These are phyloP conservation scores for Blastomyces percursus DNA, from an alignment of 2,329 filamentous ascomycete genomes.

Conservation along the genomic window DNA sequence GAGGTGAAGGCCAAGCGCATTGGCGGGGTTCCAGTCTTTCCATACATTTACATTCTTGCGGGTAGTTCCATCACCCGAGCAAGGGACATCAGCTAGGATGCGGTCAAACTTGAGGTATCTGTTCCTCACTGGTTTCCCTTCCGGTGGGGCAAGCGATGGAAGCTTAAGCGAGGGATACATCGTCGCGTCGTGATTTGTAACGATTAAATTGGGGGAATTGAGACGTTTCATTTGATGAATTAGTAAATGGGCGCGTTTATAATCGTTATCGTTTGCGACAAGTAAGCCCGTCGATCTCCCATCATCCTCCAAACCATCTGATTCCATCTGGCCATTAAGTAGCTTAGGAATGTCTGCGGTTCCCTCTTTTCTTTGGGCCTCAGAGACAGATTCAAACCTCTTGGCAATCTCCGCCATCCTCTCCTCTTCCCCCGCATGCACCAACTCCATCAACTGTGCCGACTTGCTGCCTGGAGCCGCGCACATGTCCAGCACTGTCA, in stretches of 20 bases:
- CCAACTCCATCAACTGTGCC: slow-evolving; percentile 85
- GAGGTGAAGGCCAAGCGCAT: slow-evolving; percentile 72
- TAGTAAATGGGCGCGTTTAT: slow-evolving; percentile 93
- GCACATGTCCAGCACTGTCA: slow-evolving; percentile 91
- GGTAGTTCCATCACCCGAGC: slow-evolving; percentile 86
- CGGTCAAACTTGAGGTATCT: slow-evolving; percentile 93
- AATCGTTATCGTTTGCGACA: slow-evolving; percentile 92
- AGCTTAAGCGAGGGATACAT: slow-evolving; percentile 88
- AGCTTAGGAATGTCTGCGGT: slow-evolving; percentile 16
- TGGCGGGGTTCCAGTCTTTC: slow-evolving; percentile 87
- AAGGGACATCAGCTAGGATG: slow-evolving; percentile 91
- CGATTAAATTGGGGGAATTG: slow-evolving; percentile 90
- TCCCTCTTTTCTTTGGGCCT: slow-evolving; percentile 15
- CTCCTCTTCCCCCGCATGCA: slow-evolving; percentile 85
- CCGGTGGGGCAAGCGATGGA: slow-evolving; percentile 45
- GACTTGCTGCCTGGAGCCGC: slow-evolving; percentile 96
- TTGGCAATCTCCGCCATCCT: slow-evolving; percentile 62
- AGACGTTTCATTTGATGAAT: slow-evolving; percentile 96
- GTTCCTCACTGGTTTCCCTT: slow-evolving; percentile 44
- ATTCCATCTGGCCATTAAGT: slow-evolving; percentile 35
- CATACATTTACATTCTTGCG: slow-evolving; percentile 91
- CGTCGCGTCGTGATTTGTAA: slow-evolving; percentile 96
- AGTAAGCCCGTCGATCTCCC: slow-evolving; percentile 84
- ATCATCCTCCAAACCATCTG: slow-evolving; percentile 55
- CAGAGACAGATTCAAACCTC: slow-evolving; percentile 47